Evolutionary conservation across 129 eudicot genomes (phyloP).

Genomic region (Helianthus tuberosus): DNA sequence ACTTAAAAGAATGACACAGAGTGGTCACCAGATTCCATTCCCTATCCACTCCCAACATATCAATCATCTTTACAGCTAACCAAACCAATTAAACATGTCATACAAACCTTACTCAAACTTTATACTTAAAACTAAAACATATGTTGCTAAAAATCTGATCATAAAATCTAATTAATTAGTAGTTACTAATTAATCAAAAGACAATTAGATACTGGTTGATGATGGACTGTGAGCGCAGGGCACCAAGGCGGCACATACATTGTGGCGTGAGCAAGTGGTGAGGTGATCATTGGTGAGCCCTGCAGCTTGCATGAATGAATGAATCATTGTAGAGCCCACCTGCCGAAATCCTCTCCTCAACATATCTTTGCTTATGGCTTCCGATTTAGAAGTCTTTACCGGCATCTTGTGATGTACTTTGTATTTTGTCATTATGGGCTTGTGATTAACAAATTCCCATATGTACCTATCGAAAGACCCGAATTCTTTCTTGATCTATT

Average conservation of each 20-base stretch:
- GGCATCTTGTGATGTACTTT: conserved; percentile 75
- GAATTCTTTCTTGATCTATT: conserved; percentile 57
- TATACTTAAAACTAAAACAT: too few species aligned
- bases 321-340: conserved; percentile 83
- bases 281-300: conserved; percentile 95
- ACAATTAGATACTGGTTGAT: too few species aligned
- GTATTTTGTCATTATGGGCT: conserved; percentile 65
- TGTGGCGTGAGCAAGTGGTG: conserved; percentile 65
- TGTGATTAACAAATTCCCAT: conserved; percentile 86
- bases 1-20: conserved; percentile 23
- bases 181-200: too few species aligned
- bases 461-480: conserved; percentile 82
- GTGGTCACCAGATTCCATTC: conserved; percentile 36
- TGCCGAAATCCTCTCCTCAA: conserved; percentile 78
- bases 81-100: conserved; percentile 2
- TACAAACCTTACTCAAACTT: too few species aligned
- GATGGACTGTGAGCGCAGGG: not conserved
- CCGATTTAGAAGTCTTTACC: conserved; percentile 88
- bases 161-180: conserved; percentile 6
- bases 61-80: conserved; percentile 39
- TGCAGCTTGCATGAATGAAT: conserved; percentile 93
- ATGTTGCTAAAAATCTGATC: too few species aligned
- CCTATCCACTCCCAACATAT: conserved; percentile 50
- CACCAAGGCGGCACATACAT: conserved; percentile 45
- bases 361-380: conserved; percentile 90